Base-by-base conservation (phyloP, 75 land plant genomes). In the Picea sitchensis region DNA sequence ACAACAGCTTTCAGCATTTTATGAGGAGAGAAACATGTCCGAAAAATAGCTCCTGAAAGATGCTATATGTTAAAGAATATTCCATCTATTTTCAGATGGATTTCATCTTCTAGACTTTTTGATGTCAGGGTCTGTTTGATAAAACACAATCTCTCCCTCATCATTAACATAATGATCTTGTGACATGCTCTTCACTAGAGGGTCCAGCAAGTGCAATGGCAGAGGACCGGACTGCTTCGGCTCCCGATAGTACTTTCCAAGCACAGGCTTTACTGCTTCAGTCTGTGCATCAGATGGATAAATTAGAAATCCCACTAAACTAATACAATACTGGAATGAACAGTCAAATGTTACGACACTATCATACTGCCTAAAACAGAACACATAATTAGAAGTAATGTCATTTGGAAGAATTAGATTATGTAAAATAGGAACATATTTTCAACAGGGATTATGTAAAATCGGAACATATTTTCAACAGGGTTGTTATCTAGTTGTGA, bases 211-310 rank as follows among this genome's bases (percentile, higher is more conserved):
- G 82, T 94, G 89, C 31, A 94, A 83, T 23, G 99, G 99, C 34
- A 96, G 58, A 56, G 93, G 95, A 5, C 88, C 89, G 0, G 97
- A 94, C 81, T 88, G 87, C 72, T 86, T 77, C 11, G 99, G 99
- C 63, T 94, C 93, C 72, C 90, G 77, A 86, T 95, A 95, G 63
- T 95, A 95, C 63, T 87, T 90, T 51, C 96, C 98, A 5, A 95
- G 90, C 80, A 95, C 94, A 11, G 91, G 87, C 85, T 91, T 93
- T 0, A 91, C 85, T 12, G 96, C 94, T 79, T 91, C 81, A n/a
- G 98, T 95, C 98, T 95, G 88, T 76, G 82, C 3, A 56, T 65
- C 34, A 78, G 26, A 7, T 0, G 14, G 77, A 62, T 20, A 21
- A 82, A 67, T 71, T 44, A 71, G 74, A 41, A 12, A 17, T 71